phyloP scores from a whole-genome alignment of 805 yeast species.

The Cyberlindnera meyerae region DNA sequence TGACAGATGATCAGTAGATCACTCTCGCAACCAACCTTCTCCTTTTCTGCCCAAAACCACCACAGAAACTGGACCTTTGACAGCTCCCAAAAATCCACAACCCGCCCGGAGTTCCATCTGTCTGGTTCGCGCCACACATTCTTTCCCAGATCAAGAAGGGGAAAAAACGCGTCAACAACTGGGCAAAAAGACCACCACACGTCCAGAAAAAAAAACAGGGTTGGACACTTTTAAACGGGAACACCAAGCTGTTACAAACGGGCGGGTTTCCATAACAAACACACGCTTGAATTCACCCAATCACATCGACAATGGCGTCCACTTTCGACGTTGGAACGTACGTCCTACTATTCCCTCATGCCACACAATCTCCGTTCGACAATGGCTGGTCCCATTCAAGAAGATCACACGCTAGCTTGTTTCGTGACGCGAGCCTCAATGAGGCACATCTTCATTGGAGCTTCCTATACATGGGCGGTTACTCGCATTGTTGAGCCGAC shows the following conservation, averaged over 20 bases:
- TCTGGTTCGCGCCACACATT: conserved; percentile 18
- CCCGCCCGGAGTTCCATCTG: not conserved
- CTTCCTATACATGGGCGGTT: too few relatives aligned
- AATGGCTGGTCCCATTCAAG: too few relatives aligned
- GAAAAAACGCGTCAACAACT: conserved; percentile 17
- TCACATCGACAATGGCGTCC: conserved; percentile 29
- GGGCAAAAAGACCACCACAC: conserved; percentile 5
- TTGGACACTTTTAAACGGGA: not conserved
- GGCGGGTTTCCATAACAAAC: not conserved
- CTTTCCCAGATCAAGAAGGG: conserved; percentile 9
- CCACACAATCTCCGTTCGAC: too few relatives aligned
- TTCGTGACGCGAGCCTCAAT: too few relatives aligned
- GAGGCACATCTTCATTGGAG: too few relatives aligned
- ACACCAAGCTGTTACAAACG: not conserved
- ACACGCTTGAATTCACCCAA: not conserved
- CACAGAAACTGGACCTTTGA: too few relatives aligned
- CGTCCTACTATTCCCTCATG: conserved; percentile 27
- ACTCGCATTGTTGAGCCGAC: too few relatives aligned
- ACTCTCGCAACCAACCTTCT: too few relatives aligned
- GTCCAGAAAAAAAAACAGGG: not conserved
- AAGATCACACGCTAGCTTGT: too few relatives aligned
- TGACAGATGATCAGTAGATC: too few relatives aligned
- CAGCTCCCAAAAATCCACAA: too few relatives aligned
- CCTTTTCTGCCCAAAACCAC: too few relatives aligned
- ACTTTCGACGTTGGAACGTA: conserved; percentile 53